Evolutionary conservation across 345 rosid species (phyloP).

Genomic region (Salix koriyanagi): DNA sequence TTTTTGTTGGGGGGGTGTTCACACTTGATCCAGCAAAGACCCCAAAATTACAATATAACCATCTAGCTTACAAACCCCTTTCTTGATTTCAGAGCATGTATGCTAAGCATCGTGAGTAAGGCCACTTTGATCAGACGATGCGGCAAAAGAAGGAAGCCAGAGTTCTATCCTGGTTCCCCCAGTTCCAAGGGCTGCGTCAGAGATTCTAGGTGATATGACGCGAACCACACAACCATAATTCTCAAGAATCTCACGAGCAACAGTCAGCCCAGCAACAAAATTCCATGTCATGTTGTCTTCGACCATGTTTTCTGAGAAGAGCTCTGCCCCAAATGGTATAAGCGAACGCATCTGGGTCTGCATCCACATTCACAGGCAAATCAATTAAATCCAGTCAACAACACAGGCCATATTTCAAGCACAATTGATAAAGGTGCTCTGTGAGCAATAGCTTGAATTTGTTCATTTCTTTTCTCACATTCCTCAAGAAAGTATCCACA

Average conservation of each 20-base stretch:
- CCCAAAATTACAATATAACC: too few relatives aligned
- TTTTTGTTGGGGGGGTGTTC: too few relatives aligned
- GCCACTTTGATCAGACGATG: constrained; percentile 33
- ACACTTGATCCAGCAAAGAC: too few relatives aligned
- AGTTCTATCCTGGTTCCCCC: constrained; percentile 85
- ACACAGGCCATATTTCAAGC: background rate
- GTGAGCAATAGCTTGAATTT: background rate
- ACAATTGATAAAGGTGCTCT: background rate
- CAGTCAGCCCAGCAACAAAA: constrained; percentile 82
- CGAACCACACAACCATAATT: constrained; percentile 81
- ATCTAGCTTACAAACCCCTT: too few relatives aligned
- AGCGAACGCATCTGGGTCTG: constrained; percentile 94
- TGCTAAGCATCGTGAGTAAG: constrained; percentile 18
- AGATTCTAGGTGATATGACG: constrained; percentile 66
- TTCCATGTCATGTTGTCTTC: constrained; percentile 99
- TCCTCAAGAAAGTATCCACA: background rate
- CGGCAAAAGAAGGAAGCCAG: constrained; percentile 68
- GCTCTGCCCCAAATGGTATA: constrained; percentile 78
- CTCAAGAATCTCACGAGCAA: constrained; percentile 89
- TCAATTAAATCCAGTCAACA: background rate
- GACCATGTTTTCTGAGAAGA: constrained; percentile 60
- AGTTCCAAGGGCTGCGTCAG: constrained; percentile 63
- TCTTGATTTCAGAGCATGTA: too few relatives aligned
- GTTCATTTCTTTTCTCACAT: background rate
- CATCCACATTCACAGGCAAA: constrained; percentile 14